Evolutionary conservation across 768 basidiomycete species (phyloP).

Genomic region (Mycena olivaceomarginata): DNA sequence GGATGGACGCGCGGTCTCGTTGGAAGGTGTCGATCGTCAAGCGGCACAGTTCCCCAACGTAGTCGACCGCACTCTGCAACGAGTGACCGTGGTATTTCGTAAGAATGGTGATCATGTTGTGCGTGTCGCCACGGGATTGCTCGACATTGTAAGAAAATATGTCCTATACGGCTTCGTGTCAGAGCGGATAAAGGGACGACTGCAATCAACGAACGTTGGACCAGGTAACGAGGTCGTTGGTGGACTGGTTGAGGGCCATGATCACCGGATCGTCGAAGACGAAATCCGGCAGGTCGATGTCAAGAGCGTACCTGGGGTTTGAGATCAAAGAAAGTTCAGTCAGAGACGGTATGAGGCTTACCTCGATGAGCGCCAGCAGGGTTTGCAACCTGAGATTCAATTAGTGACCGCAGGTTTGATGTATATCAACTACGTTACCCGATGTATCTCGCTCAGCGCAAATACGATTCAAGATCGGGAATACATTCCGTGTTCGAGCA

Average conservation of each 20-base stretch:
- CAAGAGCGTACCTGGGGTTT: slow-evolving; percentile 71
- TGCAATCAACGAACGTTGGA: slow-evolving; percentile 76
- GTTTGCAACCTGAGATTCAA: slow-evolving; percentile 70
- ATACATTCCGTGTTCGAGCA: slow-evolving; percentile 72
- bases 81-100: slow-evolving; percentile 76
- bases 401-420: slow-evolving; percentile 45
- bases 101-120: slow-evolving; percentile 85
- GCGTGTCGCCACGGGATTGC: slow-evolving; percentile 80
- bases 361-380: slow-evolving; percentile 86
- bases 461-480: slow-evolving; percentile 86
- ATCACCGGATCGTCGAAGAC: slow-evolving; percentile 82
- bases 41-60: slow-evolving; percentile 77
- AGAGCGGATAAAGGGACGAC: not conserved
- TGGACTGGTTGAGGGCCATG: slow-evolving; percentile 75
- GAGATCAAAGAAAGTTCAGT: slow-evolving; percentile 15
- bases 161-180: slow-evolving; percentile 64
- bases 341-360: slow-evolving; percentile 53
- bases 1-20: slow-evolving; percentile 66
- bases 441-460: slow-evolving; percentile 81
- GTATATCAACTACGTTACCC: slow-evolving; percentile 57
- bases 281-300: slow-evolving; percentile 82
- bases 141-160: slow-evolving; percentile 88
- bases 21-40: slow-evolving; percentile 73
- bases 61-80: slow-evolving; percentile 79
- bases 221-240: slow-evolving; percentile 90